Evolutionary conservation across 2,329 filamentous ascomycete species (phyloP), one percentile per base, ranked within the genome.

Genomic region (Simplicillium aogashimaense): DNA sequence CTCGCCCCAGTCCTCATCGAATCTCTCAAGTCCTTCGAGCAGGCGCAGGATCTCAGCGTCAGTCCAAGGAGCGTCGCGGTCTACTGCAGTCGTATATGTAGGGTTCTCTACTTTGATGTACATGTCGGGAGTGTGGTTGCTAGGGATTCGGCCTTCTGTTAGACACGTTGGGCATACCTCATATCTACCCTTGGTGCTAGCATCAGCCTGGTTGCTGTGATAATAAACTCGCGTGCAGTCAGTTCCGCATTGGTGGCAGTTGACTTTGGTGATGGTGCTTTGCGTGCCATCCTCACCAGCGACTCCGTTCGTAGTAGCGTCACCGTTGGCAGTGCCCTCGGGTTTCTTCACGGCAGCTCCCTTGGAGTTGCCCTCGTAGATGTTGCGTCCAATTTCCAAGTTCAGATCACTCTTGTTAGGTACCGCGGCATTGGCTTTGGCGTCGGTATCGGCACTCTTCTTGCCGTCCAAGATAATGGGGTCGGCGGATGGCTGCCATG

Each of bases 1-100:
- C 53, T 86, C 79, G 43, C 85, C 83, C 92, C 92, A 98, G 63
- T 97, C 87, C 45, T 97, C 90, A 48, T 97, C 90, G 52, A 90
- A 95, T 51, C 83, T 77, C 64, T 98, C 92, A 37, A 98, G 69
- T 8, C 79, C 94, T 60, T 98, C 92, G 7, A 98, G 74, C 30
- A 98, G 74, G 37, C 88, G 73, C n/a, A 98, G 70, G 12, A 86
- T 76, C 63, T 98, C 92, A 12, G 85, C 80, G 54, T 97, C 89
- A 15, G 83, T 84, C 92, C 92, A 98, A 2, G 87, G 81, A 13
- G 86, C 80, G 54, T 95, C 87, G 39, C 86, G 77, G 51, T 95
- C 89, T 2, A 83, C 69, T n/a, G 85, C 70, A 2, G 78, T 74
- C 4, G 83, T 80, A 59, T 95, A 90, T 4, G 75, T 76, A n/a